These are phyloP conservation scores for Mycosphaerella sp. DNA, from an alignment of 2,329 filamentous ascomycete species.

Conservation along the genomic window DNA sequence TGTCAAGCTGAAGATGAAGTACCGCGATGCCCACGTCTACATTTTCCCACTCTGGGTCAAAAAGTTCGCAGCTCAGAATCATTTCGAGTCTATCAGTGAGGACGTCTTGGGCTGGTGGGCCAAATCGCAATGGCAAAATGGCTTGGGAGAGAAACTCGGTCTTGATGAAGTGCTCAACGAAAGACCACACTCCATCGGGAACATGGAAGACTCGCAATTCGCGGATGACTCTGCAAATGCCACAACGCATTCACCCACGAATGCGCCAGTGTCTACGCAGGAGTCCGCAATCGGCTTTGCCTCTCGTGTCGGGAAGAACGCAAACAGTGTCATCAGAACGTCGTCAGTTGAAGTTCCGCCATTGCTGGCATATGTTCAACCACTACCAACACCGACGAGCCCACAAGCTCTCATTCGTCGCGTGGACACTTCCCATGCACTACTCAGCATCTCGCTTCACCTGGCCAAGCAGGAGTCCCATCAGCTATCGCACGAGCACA, in stretches of 20 bases:
- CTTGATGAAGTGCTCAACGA: slow-evolving; percentile 59
- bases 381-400: slow-evolving; percentile 29
- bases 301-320: slow-evolving; percentile 27
- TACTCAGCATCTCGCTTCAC: slow-evolving; percentile 74
- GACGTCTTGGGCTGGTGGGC: slow-evolving; percentile 94
- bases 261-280: slow-evolving; percentile 45
- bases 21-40: slow-evolving; percentile 90
- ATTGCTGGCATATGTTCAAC: slow-evolving; percentile 76
- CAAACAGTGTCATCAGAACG: slow-evolving; percentile 11
- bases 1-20: slow-evolving; percentile 72
- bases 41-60: slow-evolving; percentile 89
- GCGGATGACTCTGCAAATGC: slow-evolving; percentile 24
- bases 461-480: slow-evolving; percentile 69
- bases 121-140: slow-evolving; percentile 84
- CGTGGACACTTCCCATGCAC: slow-evolving; percentile 77
- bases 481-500: slow-evolving; percentile 68
- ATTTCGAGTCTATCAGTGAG: slow-evolving; percentile 83
- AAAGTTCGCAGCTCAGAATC: slow-evolving; percentile 72
- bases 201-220: slow-evolving; percentile 22
- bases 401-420: slow-evolving; percentile 66
- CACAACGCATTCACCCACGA: slow-evolving; percentile 43
- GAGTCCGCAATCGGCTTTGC: slow-evolving; percentile 36
- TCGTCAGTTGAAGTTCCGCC: slow-evolving; percentile 54
- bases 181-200: slow-evolving; percentile 26
- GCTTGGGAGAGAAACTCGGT: slow-evolving; percentile 69